Evolutionary conservation across 108 stramenopile genomes (phyloP), one percentile per base, ranked within the genome.

Genomic region (Cyclostephanos tholiformis): DNA sequence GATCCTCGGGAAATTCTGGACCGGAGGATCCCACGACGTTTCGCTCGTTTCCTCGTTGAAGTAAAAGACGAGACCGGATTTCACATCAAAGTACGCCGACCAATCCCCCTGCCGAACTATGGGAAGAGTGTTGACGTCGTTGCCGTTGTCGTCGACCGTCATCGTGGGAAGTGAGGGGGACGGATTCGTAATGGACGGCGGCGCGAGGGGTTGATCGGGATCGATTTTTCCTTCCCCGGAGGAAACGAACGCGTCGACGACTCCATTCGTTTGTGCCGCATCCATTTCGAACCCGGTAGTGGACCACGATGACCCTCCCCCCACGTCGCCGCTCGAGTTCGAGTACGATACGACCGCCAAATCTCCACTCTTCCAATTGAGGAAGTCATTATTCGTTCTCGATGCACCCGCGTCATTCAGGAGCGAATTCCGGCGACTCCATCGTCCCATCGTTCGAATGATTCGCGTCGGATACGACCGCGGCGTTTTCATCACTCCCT

Each of bases 1-100:
- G 17, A 66, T 56, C 6, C 60, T 14, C n/a, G 74, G 60, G 43
- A 77, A 77, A 17, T 69, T 69, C 11, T 27, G 30, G 0, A 29
- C 36, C 4, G 81, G 81, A 16, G 76, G 71, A 77, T 82, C 76
- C 81, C 81, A 82, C 30, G 71, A 41, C 17, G 63, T 72, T 30
- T 67, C 71, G 23, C 19, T 29, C n/a, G 72, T 69, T 22, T 19
- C 17, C 19, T 65, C 72, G 48, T 82, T 65, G 53, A 66, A 73
- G 25, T 82, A 82, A 46, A 66, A 82, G 8, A 77, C 71, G 8
- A 72, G 32, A 30, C 71, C 81, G 6, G 76, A 70, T 59, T 58
- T 69, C 0, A 68, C 60, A 30, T 69, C 76, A 4, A 71, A 60
- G 56, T 77, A 77, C 0, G 76, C 76, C 10, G 76, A 50, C 76